These are phyloP conservation scores for Gossypium longicalyx DNA, from an alignment of 345 rosid species.

Conservation along the genomic window DNA sequence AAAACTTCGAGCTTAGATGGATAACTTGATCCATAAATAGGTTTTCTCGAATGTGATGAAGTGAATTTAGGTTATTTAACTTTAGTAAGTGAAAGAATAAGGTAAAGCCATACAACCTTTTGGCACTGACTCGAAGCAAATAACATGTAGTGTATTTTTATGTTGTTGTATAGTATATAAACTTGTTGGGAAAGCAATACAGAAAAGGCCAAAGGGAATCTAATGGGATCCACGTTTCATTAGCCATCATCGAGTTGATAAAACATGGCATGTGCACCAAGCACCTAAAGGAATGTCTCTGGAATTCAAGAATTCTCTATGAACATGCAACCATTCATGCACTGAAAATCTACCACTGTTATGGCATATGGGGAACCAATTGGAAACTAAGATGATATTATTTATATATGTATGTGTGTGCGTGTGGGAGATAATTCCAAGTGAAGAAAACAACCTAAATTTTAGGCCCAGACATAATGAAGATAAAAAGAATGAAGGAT, in stretches of 20 bases:
- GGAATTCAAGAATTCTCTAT: background rate
- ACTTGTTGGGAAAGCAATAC: background rate
- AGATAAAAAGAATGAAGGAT: background rate
- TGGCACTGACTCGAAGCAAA: background rate
- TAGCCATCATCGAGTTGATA: background rate
- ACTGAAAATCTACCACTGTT: background rate
- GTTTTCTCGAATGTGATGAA: too few species aligned
- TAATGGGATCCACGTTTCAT: background rate
- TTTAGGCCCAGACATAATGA: background rate
- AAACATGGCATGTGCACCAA: conserved; percentile 12
- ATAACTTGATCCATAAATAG: too few species aligned
- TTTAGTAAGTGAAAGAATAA: too few species aligned
- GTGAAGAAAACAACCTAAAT: background rate
- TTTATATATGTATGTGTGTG: background rate
- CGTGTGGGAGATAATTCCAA: background rate
- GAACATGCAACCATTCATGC: conserved; percentile 4
- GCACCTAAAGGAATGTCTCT: conserved; percentile 10
- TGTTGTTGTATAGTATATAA: background rate
- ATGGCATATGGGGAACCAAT: background rate
- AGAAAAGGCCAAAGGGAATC: conserved; percentile 1
- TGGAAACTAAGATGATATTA: background rate
- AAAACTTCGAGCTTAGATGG: too few species aligned
- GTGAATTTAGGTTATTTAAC: too few species aligned
- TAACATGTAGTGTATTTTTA: background rate
- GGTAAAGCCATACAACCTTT: background rate